A percentile compares a stretch with the other conserved stretches of the same genome.
phyloP scores from a whole-genome alignment of 208 protist genomes.

The Crithidia bombi region DNA sequence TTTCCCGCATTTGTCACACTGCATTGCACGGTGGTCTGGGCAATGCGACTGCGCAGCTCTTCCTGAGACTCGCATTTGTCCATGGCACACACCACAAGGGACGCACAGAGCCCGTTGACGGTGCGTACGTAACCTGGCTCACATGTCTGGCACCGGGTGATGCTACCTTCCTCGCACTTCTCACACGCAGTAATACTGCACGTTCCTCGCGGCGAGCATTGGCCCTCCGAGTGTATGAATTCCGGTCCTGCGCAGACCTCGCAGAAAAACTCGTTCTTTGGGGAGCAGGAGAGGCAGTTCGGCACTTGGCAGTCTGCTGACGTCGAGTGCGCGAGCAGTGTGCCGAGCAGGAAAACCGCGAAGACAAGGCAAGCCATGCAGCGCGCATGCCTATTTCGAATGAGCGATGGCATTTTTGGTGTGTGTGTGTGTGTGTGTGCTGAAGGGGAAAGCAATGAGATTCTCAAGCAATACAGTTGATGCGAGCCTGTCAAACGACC shows the following conservation, averaged over 20 bases:
- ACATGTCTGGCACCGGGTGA: slow-evolving; percentile 14
- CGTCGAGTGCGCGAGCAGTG: not conserved
- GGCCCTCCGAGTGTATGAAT: slow-evolving; percentile 15
- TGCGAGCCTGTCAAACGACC: too few species aligned
- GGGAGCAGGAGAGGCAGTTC: slow-evolving; percentile 17
- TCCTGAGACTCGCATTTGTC: slow-evolving; percentile 13
- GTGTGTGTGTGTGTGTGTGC: too few species aligned
- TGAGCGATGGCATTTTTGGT: not conserved
- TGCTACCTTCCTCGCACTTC: slow-evolving; percentile 14
- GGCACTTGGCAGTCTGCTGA: slow-evolving; percentile 16
- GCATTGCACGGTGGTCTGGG: slow-evolving; percentile 6
- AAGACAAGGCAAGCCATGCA: not conserved
- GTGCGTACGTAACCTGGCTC: slow-evolving; percentile 20
- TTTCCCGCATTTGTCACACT: not conserved
- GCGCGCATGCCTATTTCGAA: not conserved
- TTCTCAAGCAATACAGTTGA: too few species aligned
- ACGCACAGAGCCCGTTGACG: slow-evolving; percentile 19
- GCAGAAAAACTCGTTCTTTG: slow-evolving; percentile 18
- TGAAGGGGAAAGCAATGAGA: too few species aligned
- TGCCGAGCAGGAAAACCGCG: not conserved
- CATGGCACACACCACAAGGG: slow-evolving; percentile 24
- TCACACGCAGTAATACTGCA: slow-evolving; percentile 24
- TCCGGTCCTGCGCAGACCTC: slow-evolving; percentile 12
- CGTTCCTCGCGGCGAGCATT: slow-evolving; percentile 20
- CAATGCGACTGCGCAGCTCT: slow-evolving; percentile 10